These are phyloP conservation scores for Xylaria sp. DNA, from an alignment of 2,329 filamentous ascomycete genomes.

Conservation along the genomic window DNA sequence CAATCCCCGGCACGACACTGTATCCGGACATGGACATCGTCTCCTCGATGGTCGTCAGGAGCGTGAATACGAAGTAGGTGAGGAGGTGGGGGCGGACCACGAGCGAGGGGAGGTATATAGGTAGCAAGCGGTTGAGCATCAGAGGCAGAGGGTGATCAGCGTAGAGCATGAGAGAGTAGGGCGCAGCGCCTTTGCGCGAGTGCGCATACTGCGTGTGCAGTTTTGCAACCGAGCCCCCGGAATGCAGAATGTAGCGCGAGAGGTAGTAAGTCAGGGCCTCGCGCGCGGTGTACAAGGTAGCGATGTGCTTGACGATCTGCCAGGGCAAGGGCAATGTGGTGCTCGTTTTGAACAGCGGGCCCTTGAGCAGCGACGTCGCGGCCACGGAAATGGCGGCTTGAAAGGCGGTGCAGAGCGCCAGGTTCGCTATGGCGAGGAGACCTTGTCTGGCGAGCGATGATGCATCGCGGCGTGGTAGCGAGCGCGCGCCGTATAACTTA, in stretches of 20 bases:
- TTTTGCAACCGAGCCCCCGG: slow-evolving; percentile 51
- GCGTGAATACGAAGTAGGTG: slow-evolving; percentile 75
- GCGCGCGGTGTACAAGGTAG: slow-evolving; percentile 57
- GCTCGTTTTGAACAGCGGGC: slow-evolving; percentile 59
- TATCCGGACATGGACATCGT: slow-evolving; percentile 76
- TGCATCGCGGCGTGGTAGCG: slow-evolving; percentile 60
- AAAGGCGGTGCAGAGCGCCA: slow-evolving; percentile 56
- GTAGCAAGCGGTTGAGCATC: slow-evolving; percentile 71
- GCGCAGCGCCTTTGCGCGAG: slow-evolving; percentile 61
- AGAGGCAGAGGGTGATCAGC: slow-evolving; percentile 76
- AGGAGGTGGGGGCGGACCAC: slow-evolving; percentile 76
- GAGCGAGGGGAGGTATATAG: slow-evolving; percentile 72
- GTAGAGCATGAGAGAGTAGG: slow-evolving; percentile 71
- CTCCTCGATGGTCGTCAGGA: slow-evolving; percentile 73
- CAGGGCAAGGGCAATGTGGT: slow-evolving; percentile 64
- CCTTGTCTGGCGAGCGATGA: slow-evolving; percentile 52
- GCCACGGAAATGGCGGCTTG: slow-evolving; percentile 57
- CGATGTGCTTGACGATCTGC: slow-evolving; percentile 63
- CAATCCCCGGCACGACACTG: slow-evolving; percentile 64
- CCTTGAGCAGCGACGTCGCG: slow-evolving; percentile 50
- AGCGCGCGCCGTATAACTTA: slow-evolving; percentile 71
- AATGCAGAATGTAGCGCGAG: slow-evolving; percentile 78
- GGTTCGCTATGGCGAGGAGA: slow-evolving; percentile 59
- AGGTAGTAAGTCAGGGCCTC: slow-evolving; percentile 77
- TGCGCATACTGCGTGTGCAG: slow-evolving; percentile 63